Evolutionary conservation across 164 flowering plant genomes (phyloP).

Genomic region (Warburgia ugandensis): DNA sequence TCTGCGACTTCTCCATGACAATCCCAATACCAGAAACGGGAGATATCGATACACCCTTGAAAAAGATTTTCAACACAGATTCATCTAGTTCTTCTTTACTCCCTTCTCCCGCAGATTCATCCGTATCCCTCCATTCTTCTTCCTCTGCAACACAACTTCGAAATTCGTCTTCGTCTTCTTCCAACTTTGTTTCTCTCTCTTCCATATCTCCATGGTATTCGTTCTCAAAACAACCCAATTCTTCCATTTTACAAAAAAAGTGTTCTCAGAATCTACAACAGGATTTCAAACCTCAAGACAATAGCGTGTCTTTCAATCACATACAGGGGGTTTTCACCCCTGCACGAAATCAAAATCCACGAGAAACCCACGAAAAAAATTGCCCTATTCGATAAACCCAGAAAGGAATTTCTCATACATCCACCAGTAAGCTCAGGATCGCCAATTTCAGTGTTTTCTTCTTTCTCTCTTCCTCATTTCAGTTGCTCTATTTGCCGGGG

Average conservation of each 20-base stretch:
- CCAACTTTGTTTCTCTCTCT: conserved; percentile 4
- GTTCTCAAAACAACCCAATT: conserved; percentile 6
- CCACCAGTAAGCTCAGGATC: neutral
- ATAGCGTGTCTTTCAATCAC: neutral
- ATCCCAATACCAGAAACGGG: conserved; percentile 83
- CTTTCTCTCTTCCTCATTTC: conserved; percentile 4
- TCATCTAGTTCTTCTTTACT: conserved; percentile 34
- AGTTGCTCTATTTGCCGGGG: neutral
- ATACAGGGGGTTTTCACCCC: no score
- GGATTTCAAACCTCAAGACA: neutral
- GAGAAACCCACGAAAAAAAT: conserved; percentile 5
- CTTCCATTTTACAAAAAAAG: conserved; percentile 26
- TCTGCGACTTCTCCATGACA: conserved; percentile 42
- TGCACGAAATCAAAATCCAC: neutral
- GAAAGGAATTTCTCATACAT: neutral
- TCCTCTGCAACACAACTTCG: conserved; percentile 61
- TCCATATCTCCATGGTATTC: no score
- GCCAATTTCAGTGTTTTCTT: neutral
- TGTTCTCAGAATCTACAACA: conserved; percentile 1
- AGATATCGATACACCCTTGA: conserved; percentile 67
- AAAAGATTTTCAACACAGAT: conserved; percentile 50
- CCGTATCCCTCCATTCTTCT: conserved; percentile 44
- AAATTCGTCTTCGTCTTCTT: conserved; percentile 77
- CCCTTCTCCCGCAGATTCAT: conserved; percentile 31
- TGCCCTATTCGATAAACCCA: neutral